Percentiles rank a stretch among this genome's conserved stretches.
phyloP scores from a whole-genome alignment of 257 asterid species.

The Cruciata laevipes region DNA sequence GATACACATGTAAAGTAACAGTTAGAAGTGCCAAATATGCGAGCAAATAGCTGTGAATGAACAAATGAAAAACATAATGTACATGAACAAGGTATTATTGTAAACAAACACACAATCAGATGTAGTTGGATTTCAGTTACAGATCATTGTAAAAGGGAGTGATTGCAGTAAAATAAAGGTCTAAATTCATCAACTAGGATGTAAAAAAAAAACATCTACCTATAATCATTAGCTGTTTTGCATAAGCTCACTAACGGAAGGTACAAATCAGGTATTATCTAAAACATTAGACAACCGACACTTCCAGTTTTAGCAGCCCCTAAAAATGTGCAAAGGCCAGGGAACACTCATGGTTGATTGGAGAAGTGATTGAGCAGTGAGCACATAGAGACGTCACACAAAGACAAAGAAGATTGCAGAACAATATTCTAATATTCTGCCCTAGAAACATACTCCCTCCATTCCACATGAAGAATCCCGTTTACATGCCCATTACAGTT shows the following conservation, averaged over 20 bases:
- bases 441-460: not conserved
- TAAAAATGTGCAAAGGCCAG: not conserved
- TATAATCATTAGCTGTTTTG: not conserved
- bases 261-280: not conserved
- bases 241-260: not conserved
- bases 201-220: constrained; percentile 1
- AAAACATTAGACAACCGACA: not conserved
- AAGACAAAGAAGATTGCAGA: not conserved
- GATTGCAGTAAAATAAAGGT: not conserved
- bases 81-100: too few relatives aligned
- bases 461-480: too few relatives aligned
- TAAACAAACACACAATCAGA: not conserved
- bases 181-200: not conserved
- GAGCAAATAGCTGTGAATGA: too few relatives aligned
- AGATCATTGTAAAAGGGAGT: not conserved
- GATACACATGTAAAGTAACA: not conserved
- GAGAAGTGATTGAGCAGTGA: not conserved
- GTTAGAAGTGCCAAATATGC: not conserved
- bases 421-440: not conserved
- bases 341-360: not conserved
- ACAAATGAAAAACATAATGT: too few relatives aligned
- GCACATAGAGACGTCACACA: not conserved
- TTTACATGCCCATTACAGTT: too few relatives aligned
- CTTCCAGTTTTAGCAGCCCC: not conserved
- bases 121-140: not conserved